A percentile compares a stretch with the other conserved stretches of the same genome.
Evolutionary conservation across 2,329 filamentous ascomycete genomes (phyloP).

Genomic region (Rhinocladiella mackenziei): DNA sequence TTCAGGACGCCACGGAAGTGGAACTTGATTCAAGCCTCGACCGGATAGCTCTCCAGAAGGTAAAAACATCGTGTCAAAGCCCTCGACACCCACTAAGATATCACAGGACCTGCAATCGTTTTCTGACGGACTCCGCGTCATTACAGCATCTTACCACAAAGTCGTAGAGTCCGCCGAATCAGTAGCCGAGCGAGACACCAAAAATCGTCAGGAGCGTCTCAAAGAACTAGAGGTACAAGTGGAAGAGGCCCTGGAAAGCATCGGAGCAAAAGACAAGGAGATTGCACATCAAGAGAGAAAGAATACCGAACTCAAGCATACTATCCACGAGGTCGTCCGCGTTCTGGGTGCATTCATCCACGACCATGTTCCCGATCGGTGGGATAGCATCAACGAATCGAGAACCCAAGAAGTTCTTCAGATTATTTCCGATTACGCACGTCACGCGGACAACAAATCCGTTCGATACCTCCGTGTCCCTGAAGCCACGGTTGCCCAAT

Average conservation of each 20-base stretch:
- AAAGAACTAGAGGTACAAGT: slow-evolving; percentile 18
- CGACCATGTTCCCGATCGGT: slow-evolving; percentile 12
- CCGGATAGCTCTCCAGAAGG: slow-evolving; percentile 11
- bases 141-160: slow-evolving; percentile 18
- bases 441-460: background rate
- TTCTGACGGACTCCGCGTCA: slow-evolving; percentile 12
- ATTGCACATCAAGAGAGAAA: slow-evolving; percentile 14
- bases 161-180: slow-evolving; percentile 22
- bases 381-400: slow-evolving; percentile 13
- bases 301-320: slow-evolving; percentile 18
- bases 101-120: slow-evolving; percentile 17
- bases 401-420: slow-evolving; percentile 19
- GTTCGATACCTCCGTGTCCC: slow-evolving; percentile 19
- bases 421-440: slow-evolving; percentile 21
- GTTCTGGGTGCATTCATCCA: slow-evolving; percentile 23
- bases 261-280: slow-evolving; percentile 16
- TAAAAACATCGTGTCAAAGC: background rate
- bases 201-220: slow-evolving; percentile 12
- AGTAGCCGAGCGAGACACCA: slow-evolving; percentile 21
- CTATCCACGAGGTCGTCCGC: slow-evolving; percentile 17
- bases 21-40: slow-evolving; percentile 16
- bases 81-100: slow-evolving; percentile 4
- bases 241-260: slow-evolving; percentile 7
- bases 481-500: slow-evolving; percentile 15
- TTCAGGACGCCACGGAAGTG: slow-evolving; percentile 16